A percentile compares a stretch with the other conserved stretches of the same genome.
Evolutionary conservation across 441 rosid genomes (phyloP).

Genomic region (Daphne laureola): DNA sequence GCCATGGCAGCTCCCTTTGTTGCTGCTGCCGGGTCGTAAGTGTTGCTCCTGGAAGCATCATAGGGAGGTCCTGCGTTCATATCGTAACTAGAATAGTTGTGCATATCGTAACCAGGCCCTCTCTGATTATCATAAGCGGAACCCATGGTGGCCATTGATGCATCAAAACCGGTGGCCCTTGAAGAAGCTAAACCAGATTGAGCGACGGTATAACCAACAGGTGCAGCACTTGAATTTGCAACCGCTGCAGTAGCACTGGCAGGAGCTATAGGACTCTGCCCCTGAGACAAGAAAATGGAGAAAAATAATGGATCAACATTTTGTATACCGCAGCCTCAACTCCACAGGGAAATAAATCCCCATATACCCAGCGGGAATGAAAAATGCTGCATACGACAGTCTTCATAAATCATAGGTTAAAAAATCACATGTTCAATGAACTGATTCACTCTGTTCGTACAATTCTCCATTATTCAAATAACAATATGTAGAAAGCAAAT

Average conservation of each 20-base stretch:
- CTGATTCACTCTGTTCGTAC: neutral
- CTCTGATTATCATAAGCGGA: conserved; percentile 23
- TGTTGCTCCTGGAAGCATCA: conserved; percentile 21
- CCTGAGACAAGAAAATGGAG: conserved; percentile 28
- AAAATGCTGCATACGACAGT: neutral
- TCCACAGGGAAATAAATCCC: neutral
- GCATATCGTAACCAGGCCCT: conserved; percentile 27
- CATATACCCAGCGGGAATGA: neutral
- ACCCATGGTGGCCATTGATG: conserved; percentile 19
- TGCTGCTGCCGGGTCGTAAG: conserved; percentile 29
- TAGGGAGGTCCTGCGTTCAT: conserved; percentile 29
- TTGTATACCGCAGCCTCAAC: neutral
- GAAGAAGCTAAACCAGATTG: conserved; percentile 48
- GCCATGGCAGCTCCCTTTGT: conserved; percentile 25
- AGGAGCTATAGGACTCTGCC: conserved; percentile 28
- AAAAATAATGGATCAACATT: neutral
- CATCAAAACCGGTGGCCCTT: conserved; percentile 25
- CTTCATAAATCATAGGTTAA: neutral
- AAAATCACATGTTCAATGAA: neutral
- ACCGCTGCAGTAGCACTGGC: conserved; percentile 28
- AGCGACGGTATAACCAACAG: conserved; percentile 34
- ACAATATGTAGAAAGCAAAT: neutral
- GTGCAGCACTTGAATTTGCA: conserved; percentile 23
- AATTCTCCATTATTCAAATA: neutral
- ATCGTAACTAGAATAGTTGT: conserved; percentile 30